A percentile compares a stretch with the other conserved stretches of the same genome.
phyloP scores from a whole-genome alignment of 148 eudicot species.

The Pouteria glomerata region DNA sequence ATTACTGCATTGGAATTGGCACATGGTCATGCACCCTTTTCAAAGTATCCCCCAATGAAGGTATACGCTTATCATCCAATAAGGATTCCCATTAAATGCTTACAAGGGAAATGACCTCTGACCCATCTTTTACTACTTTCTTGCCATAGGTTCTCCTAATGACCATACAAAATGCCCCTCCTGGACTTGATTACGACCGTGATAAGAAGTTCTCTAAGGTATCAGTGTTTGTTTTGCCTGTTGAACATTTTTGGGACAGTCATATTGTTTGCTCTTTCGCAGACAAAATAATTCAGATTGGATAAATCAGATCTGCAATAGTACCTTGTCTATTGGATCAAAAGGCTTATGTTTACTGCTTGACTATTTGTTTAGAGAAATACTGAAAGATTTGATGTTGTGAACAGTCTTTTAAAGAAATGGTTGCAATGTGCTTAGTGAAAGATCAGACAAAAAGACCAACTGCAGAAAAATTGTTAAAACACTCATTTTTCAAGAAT shows the following conservation, averaged over 20 bases:
- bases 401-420: slow-evolving; percentile 87
- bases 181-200: slow-evolving; percentile 94
- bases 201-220: slow-evolving; percentile 97
- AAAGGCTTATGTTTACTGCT: not conserved
- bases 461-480: slow-evolving; percentile 88
- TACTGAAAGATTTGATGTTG: slow-evolving; percentile 23
- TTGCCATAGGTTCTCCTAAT: slow-evolving; percentile 67
- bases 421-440: slow-evolving; percentile 99
- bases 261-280: not conserved
- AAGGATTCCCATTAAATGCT: not conserved
- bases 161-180: slow-evolving; percentile 97
- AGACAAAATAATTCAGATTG: not conserved
- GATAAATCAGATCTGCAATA: not conserved
- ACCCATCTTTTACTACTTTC: not conserved
- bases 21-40: slow-evolving; percentile 99
- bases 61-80: slow-evolving; percentile 24
- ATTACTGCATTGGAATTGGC: slow-evolving; percentile 98
- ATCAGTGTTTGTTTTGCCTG: slow-evolving; percentile 16
- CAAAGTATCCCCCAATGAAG: slow-evolving; percentile 99
- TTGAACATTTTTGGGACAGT: not conserved
- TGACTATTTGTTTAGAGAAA: not conserved
- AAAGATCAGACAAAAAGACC: slow-evolving; percentile 98
- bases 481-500: slow-evolving; percentile 86
- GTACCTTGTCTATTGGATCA: not conserved
- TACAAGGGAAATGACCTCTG: not conserved